A percentile compares a stretch with the other conserved stretches of the same genome.
phyloP scores from a whole-genome alignment of 106 monocot species.

The Dactylorhiza incarnata region DNA sequence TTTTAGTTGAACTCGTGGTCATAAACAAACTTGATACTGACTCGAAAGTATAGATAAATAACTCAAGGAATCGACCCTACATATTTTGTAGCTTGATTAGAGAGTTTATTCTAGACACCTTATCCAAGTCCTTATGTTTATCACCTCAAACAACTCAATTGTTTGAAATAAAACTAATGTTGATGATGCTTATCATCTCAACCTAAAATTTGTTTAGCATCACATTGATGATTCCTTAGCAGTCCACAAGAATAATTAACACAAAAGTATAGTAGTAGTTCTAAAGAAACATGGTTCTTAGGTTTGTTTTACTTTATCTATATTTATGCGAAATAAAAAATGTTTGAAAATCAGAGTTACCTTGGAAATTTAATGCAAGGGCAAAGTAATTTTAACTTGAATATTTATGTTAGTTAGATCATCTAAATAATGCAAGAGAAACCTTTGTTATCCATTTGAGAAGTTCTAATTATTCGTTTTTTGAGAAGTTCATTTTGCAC shows the following conservation, averaged over 20 bases:
- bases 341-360: neutral
- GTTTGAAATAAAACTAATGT: neutral
- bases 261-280: neutral
- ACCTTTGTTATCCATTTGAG: neutral
- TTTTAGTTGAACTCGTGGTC: neutral
- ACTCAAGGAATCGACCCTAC: too few relatives aligned
- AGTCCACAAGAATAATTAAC: neutral
- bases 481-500: too few relatives aligned
- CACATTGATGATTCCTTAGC: neutral
- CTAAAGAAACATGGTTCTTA: neutral
- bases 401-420: neutral
- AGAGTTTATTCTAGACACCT: neutral
- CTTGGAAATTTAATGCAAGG: neutral
- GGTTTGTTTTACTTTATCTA: neutral
- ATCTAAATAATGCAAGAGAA: neutral
- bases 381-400: neutral
- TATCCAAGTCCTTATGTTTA: neutral
- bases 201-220: neutral
- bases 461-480: neutral
- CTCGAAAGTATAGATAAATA: neutral
- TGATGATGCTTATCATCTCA: neutral
- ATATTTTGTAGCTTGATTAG: neutral
- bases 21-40: neutral
- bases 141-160: neutral
- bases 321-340: neutral